phyloP scores from a whole-genome alignment of 768 basidiomycete species.

The Collybia mongolica region DNA sequence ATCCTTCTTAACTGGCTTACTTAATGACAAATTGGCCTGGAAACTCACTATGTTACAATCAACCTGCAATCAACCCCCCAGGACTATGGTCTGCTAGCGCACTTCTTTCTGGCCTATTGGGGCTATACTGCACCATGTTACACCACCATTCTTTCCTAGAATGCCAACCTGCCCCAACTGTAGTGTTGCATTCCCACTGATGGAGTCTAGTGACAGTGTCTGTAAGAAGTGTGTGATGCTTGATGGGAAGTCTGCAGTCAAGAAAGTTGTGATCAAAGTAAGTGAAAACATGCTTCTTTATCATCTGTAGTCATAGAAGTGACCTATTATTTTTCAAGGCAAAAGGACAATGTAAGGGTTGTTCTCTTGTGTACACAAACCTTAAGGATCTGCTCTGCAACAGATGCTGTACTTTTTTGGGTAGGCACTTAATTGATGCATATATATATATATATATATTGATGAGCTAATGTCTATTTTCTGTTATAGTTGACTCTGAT shows the following conservation, averaged over 20 bases:
- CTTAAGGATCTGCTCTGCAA: not conserved
- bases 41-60: not conserved
- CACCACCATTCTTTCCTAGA: not conserved
- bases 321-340: not conserved
- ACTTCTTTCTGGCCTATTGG: not conserved
- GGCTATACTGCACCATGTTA: not conserved
- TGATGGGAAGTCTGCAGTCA: not conserved
- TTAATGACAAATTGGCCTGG: not conserved
- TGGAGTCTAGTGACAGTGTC: not conserved
- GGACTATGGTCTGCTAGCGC: not conserved
- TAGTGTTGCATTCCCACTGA: not conserved
- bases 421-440: not conserved
- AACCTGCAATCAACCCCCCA: not conserved
- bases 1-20: not conserved
- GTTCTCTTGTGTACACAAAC: not conserved
- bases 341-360: constrained; percentile 4
- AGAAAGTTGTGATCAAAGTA: constrained; percentile 1
- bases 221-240: constrained; percentile 1
- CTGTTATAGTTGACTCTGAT: not conserved
- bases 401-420: not conserved
- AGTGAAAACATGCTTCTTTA: not conserved
- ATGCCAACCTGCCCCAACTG: not conserved
- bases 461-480: not conserved
- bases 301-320: not conserved
- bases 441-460: not conserved